Base-by-base conservation (phyloP, 306 rosid genomes). In the Styphnolobium japonicum region DNA sequence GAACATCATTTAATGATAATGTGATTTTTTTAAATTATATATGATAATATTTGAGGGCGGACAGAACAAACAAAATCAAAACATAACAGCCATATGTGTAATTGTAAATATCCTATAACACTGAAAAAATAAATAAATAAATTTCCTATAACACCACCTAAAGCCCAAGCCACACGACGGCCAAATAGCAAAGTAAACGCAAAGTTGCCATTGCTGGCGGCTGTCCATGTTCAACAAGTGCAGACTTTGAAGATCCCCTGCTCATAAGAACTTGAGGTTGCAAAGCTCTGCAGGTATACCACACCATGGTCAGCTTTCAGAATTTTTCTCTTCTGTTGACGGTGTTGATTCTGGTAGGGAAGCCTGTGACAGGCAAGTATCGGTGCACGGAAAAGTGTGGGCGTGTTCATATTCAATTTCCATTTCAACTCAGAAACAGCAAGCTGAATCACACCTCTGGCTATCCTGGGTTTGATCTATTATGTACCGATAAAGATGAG, bases 341-440 rank as follows among this genome's bases (percentile, higher is more conserved):
- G 22, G 5, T 36, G 7, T 2, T 70, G 18, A n/a, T 79, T 70
- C 51, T 53, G n/a, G 3, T 55, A 22, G 23, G 5, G 39, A 45
- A 70, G 3, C 51, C 61, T 34, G 69, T 37, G 0, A 14, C 3
- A 14, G 43, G 39, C 40, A 62, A 73, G 15, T 29, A 39, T n/a
- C 55, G 21, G 3, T 52, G 57, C 75, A 14, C 33, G 3, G 49
- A 68, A 19, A 80, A 77, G 46, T 79, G 87, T 43, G 80, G 87
- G 42, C 6, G 52, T 0, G 42, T 79, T 14, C 63, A 9, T 9
- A 80, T 84, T 52, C 82, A 63, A 9, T 80, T 80, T 21, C 84
- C 84, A 7, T 80, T 80, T 73, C 14, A 80, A 39, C 79, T 80
- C 27, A 80, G 11, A 80, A 63, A 51, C 11, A 27, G 4, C 22